Evolutionary conservation across 129 eudicot species (phyloP), one percentile per base, ranked within the genome.

Genomic region (Centaurea solstitialis): DNA sequence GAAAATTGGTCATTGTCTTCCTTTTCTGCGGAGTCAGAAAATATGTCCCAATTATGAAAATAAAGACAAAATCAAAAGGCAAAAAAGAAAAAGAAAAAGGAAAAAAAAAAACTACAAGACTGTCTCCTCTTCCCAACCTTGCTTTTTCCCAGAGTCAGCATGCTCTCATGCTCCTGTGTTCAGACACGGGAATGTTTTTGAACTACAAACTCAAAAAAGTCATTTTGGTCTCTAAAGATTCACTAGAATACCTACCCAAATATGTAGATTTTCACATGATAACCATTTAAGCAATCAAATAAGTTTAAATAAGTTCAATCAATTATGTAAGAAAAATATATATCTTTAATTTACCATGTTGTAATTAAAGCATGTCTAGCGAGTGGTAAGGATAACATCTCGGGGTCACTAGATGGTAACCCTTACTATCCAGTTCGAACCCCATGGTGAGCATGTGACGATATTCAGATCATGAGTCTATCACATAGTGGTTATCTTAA

Each of bases 101-200:
- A 77, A 30, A 73, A 72, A 28, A 75, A 77, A 72, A 65, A 85
- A 79, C 43, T 70, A 76, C 84, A 86, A 62, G 62, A 82, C 76
- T 85, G 86, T 88, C 89, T 86, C 84, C 84, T 83, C 84, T 77
- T 83, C 69, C 80, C 83, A 80, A 47, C 50, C 68, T 68, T 72
- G 81, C 89, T 83, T 90, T 85, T 76, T 81, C 53, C 53, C 53
- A 70, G 83, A 76, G 81, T 86, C 84, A 81, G 82, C 90, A 82
- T 84, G 86, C 86, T 83, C 81, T 79, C 85, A 77, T 80, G 87
- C 68, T 71, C 40, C 77, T 76, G 73, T 76, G 85, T 88, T 85
- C 91, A 88, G 90, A 81, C 83, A 83, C 61, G 62, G 47, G 86
- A 83, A 77, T 83, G 86, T 77, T 77, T 83, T 82, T 69, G 75